Conservation (phyloP, 2,329 filamentous ascomycete genomes). For the Penicillium sp. region DNA sequence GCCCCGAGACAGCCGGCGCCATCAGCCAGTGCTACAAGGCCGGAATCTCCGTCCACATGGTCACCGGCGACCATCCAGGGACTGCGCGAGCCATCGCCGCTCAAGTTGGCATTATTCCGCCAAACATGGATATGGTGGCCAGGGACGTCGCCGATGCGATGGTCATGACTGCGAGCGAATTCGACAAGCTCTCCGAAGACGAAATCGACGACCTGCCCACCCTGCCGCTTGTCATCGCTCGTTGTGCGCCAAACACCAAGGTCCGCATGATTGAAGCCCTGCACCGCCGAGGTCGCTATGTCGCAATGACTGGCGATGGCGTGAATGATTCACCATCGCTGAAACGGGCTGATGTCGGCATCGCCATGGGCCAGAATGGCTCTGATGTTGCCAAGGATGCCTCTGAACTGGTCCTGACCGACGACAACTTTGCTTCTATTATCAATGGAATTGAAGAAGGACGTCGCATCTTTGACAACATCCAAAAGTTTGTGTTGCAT, state of each 20-base stretch:
- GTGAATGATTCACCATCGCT: constrained; percentile 84
- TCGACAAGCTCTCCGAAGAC: constrained; percentile 71
- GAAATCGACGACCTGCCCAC: constrained; percentile 64
- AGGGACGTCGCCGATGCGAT: constrained; percentile 64
- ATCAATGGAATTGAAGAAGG: constrained; percentile 80
- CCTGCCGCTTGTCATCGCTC: constrained; percentile 57
- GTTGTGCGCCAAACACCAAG: constrained; percentile 63
- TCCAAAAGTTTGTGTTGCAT: constrained; percentile 83
- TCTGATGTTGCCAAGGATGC: constrained; percentile 75
- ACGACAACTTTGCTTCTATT: constrained; percentile 86
- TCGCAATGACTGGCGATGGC: constrained; percentile 86
- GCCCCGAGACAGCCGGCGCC: constrained; percentile 71
- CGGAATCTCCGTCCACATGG: constrained; percentile 77
- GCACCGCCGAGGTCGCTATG: constrained; percentile 62
- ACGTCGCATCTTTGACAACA: constrained; percentile 82
- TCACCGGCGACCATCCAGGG: constrained; percentile 77
- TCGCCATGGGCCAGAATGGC: constrained; percentile 78
- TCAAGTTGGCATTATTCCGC: constrained; percentile 73
- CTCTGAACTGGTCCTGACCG: constrained; percentile 66
- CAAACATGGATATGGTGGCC: constrained; percentile 59
- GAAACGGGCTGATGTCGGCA: constrained; percentile 78
- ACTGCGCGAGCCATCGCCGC: constrained; percentile 75
- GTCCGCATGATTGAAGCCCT: constrained; percentile 76
- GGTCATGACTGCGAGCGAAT: constrained; percentile 72
- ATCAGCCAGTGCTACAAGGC: constrained; percentile 69